Evolutionary conservation across 2,329 filamentous ascomycete genomes (phyloP).

Genomic region (Colletotrichum godetiae): DNA sequence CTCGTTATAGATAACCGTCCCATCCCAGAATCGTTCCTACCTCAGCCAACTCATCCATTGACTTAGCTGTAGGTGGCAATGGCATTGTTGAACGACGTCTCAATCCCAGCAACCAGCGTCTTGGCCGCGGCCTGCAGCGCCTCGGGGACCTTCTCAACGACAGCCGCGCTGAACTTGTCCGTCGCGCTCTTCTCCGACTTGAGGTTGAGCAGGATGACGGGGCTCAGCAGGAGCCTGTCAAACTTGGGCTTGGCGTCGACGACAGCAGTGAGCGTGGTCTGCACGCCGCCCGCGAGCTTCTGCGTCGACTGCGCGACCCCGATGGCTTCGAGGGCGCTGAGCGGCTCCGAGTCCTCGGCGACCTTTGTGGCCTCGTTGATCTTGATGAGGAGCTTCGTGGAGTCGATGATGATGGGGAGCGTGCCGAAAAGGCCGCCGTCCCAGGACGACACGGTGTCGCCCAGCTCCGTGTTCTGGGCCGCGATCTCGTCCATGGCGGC

Average conservation of each 20-base stretch:
- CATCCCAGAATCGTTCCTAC: not conserved
- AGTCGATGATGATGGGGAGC: conserved; percentile 53
- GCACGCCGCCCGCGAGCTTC: conserved; percentile 50
- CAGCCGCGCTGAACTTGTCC: conserved; percentile 48
- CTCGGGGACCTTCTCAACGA: conserved; percentile 53
- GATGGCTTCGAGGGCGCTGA: conserved; percentile 52
- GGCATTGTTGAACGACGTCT: conserved; percentile 50
- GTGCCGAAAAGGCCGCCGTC: conserved; percentile 50
- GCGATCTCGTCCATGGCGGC: conserved; percentile 49
- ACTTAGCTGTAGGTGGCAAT: conserved; percentile 45
- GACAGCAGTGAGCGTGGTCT: conserved; percentile 51
- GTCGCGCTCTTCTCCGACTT: conserved; percentile 53
- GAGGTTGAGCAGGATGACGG: conserved; percentile 56
- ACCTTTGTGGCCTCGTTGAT: conserved; percentile 52
- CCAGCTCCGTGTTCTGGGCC: conserved; percentile 46
- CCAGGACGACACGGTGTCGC: conserved; percentile 49
- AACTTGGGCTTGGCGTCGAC: conserved; percentile 56
- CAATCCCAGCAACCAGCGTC: conserved; percentile 50
- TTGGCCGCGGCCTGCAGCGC: conserved; percentile 46
- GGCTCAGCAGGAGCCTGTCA: conserved; percentile 52
- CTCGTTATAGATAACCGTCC: not conserved
- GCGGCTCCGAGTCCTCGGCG: conserved; percentile 49
- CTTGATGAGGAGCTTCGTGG: conserved; percentile 50
- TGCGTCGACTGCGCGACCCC: conserved; percentile 50
- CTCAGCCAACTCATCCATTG: not conserved